Base-by-base conservation (phyloP, 1,284 basidiomycete species). In the Moesziomyces antarcticus region DNA sequence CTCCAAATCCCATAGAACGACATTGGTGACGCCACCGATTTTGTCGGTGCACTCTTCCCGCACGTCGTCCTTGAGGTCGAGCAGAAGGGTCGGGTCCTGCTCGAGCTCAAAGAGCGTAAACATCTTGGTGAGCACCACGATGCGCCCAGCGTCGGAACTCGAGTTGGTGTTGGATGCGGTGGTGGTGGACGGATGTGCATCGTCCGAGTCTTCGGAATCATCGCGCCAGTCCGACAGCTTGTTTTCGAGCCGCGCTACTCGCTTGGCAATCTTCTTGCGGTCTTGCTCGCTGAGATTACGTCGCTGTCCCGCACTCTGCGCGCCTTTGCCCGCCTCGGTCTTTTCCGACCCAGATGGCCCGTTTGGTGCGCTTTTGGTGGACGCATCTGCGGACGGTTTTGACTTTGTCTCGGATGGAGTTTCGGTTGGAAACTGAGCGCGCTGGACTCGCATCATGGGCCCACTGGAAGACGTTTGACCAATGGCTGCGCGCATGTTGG, bases 1-100 rank as follows among this genome's bases (percentile, higher is more conserved):
- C 84, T 99, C 97, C 86, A 91, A 94, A 86, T 99, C 96, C 84
- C 96, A 99, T 33, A 99, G 85, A n/a, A 93, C 90, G 0, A 98
- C 93, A 78, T 94, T 97, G 1, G 95, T 99, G 2, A 99, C 96
- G 73, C 93, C 90, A n/a, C 97, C 97, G 13, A 99, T 85, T 0
- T 88, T 88, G 20, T 48, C 37, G 53, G 91, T 91, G 72, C 94
- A 97, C 81, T 99, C 96, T 42, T 97, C 94, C 57, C 96, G 89
- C 10, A 99, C 94, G 75, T 99, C 96, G 77, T 97, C 92, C 82
- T 97, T 97, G 53, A 98, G 88, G 78, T 99, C 96, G 11, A 99
- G 88, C 13, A 98, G 86, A 21, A 99, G 85, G 5, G 92, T 88
- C 0, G 93, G 88, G 78, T 99, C 96, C 76, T 93, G 89, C 40